These are phyloP conservation scores for Casuarina equisetifolia DNA, from an alignment of 306 rosid species.

Conservation along the genomic window DNA sequence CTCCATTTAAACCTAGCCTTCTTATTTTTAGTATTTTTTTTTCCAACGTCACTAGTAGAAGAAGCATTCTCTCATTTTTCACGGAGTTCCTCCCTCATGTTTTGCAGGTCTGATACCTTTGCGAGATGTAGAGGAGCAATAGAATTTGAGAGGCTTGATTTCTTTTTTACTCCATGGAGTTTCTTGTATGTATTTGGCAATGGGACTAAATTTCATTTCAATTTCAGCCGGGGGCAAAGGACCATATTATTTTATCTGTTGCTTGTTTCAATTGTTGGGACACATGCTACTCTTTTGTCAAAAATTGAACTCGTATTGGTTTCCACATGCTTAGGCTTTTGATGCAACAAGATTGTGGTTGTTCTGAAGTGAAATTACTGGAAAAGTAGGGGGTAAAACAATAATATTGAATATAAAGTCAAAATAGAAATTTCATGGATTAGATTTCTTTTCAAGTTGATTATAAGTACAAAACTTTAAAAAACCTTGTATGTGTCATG, in stretches of 20 bases:
- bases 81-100: slow-evolving; percentile 1
- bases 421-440: too few species aligned
- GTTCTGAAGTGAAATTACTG: too few species aligned
- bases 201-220: slow-evolving; percentile 22
- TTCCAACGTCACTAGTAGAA: too few species aligned
- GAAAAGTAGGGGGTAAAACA: too few species aligned
- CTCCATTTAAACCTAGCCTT: background rate
- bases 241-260: background rate
- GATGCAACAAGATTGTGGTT: too few species aligned
- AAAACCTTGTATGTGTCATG: too few species aligned
- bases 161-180: slow-evolving; percentile 28
- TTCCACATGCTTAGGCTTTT: too few species aligned
- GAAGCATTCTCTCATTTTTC: slow-evolving; percentile 3
- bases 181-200: background rate
- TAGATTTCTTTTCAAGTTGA: too few species aligned
- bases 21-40: background rate
- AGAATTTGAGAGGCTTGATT: background rate
- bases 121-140: slow-evolving; percentile 22
- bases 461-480: too few species aligned
- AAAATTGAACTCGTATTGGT: background rate
- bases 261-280: too few species aligned
- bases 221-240: slow-evolving; percentile 21
- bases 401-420: too few species aligned
- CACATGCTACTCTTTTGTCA: too few species aligned
- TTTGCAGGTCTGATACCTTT: slow-evolving; percentile 44